Evolutionary conservation across 2,329 filamentous ascomycete species (phyloP), one percentile per base, ranked within the genome.

Genomic region (Microcyclospora tardicrescens): DNA sequence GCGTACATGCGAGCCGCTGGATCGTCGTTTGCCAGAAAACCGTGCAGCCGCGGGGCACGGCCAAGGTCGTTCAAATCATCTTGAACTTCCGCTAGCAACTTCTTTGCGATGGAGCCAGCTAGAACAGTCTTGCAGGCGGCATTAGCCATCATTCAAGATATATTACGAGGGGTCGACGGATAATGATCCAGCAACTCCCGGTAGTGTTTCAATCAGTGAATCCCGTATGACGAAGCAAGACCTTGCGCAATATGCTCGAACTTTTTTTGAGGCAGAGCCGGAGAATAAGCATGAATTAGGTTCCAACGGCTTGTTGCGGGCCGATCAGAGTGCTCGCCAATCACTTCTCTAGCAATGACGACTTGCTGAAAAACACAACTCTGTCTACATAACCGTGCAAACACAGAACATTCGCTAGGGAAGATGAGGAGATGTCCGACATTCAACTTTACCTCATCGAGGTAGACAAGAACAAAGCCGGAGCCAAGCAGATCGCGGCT

Each of bases 1-100:
- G 91, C 91, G 60, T 98, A 96, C 68, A 93, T 85, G 52, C 83
- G 71, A 27, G 89, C 89, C 30, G 86, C 84, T 24, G 87, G 85
- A 63, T 98, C 91, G 48, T 75, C 74, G 63, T 94, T 96, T 50
- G 89, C 86, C 40, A 98, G 71, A 63, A 95, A 94, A 42, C 89
- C 91, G 33, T 89, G 83, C 38, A 98, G 73, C 44, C 82, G 79
- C 28, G 91, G 87, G 58, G 78, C 67, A 48, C 73, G 76, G 54
- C 79, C 71, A 35, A 93, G 68, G 47, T 77, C 79, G 54, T 75
- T 73, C 43, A 94, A 68, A 6, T 81, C 83, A 42, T 82, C 74
- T 49, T 77, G 71, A 43, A 93, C 84, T 66, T 95, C 87, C 16
- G 67, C 66, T 38, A 93, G 72, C 37, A 95, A 71, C 39, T 71